A percentile compares a stretch with the other conserved stretches of the same genome.
These are phyloP conservation scores for Aspergillus luchuensis DNA, from an alignment of 2,329 filamentous ascomycete species.

Conservation along the genomic window DNA sequence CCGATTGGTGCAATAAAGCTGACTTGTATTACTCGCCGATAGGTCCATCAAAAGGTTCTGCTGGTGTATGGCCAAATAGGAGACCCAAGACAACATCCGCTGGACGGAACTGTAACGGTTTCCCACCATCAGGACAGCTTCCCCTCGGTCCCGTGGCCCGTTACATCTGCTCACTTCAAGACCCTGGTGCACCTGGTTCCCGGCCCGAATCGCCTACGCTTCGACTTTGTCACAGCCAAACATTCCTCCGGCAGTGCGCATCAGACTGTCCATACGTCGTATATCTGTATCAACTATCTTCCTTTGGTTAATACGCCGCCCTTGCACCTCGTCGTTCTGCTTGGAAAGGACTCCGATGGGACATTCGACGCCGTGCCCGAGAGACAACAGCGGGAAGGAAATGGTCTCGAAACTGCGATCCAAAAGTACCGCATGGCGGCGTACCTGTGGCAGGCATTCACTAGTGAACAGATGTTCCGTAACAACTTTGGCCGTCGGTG, in stretches of 20 bases:
- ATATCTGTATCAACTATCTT: constrained; percentile 82
- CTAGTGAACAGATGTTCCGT: constrained; percentile 91
- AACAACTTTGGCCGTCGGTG: constrained; percentile 81
- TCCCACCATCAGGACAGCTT: constrained; percentile 83
- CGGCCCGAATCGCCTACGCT: constrained; percentile 81
- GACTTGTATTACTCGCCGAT: background rate
- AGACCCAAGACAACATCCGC: constrained; percentile 64
- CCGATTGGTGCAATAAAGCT: background rate
- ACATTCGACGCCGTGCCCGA: constrained; percentile 82
- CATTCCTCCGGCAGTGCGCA: constrained; percentile 65
- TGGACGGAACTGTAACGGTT: constrained; percentile 79
- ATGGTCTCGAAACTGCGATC: constrained; percentile 75
- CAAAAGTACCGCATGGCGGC: constrained; percentile 93
- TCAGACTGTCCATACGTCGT: constrained; percentile 72
- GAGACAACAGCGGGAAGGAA: constrained; percentile 75
- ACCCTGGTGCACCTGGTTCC: constrained; percentile 86
- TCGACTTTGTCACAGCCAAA: constrained; percentile 86
- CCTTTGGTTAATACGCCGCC: constrained; percentile 77
- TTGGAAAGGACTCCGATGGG: constrained; percentile 83
- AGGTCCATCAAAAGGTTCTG: constrained; percentile 91
- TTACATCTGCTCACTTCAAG: constrained; percentile 88
- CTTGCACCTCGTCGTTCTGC: constrained; percentile 81
- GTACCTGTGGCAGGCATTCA: constrained; percentile 96
- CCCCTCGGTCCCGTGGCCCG: constrained; percentile 81
- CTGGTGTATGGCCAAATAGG: constrained; percentile 80